phyloP scores from a whole-genome alignment of 305 asterid genomes.

The Fraxinus xanthoxyloides region DNA sequence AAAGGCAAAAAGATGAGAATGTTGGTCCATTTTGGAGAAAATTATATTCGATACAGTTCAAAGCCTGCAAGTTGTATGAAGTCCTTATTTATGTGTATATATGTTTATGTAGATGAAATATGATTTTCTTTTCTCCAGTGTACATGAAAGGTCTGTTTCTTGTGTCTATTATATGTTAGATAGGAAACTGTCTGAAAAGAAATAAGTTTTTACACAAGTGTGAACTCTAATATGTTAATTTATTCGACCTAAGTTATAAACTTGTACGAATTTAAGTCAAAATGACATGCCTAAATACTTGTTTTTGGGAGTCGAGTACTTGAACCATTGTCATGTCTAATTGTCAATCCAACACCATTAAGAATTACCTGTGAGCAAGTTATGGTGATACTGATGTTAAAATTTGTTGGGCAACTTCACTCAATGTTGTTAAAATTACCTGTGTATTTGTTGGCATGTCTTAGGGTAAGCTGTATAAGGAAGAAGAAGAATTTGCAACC shows the following conservation, averaged over 20 bases:
- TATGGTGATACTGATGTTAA: background rate
- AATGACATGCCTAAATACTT: background rate
- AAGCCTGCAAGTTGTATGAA: conserved; percentile 21
- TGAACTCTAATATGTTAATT: background rate
- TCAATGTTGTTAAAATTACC: background rate
- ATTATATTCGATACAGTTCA: background rate
- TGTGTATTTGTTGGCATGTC: background rate
- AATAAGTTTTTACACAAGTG: too few relatives aligned
- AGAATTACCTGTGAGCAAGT: background rate
- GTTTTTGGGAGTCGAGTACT: background rate
- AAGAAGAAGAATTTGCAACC: too few relatives aligned
- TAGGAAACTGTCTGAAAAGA: background rate
- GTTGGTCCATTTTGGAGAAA: conserved; percentile 19
- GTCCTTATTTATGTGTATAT: conserved; percentile 18
- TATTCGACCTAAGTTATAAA: background rate
- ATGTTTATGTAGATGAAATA: background rate
- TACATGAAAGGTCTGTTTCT: background rate
- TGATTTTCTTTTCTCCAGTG: background rate
- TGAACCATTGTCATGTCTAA: background rate
- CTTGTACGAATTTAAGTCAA: background rate
- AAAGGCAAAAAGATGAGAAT: background rate
- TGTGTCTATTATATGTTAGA: background rate
- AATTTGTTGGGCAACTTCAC: too few relatives aligned
- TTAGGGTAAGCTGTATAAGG: background rate
- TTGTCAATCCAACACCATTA: background rate